Evolutionary conservation across 768 basidiomycete genomes (phyloP), one percentile per base, ranked within the genome.

Genomic region (Suillus subaureus): DNA sequence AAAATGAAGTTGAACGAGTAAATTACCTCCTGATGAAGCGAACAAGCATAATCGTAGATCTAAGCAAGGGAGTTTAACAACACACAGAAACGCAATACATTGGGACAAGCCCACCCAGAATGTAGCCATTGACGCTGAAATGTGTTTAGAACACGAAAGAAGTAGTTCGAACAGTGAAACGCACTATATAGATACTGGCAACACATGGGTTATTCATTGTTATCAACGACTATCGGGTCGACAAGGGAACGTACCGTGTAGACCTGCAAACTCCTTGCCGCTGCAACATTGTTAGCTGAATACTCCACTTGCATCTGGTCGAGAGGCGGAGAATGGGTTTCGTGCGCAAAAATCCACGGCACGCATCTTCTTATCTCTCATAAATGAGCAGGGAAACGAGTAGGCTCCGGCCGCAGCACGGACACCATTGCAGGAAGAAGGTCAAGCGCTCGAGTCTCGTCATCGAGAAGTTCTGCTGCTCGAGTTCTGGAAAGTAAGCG

Each of bases 111-210:
- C 18, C 16, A 58, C 57, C 57, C 57, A 58, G 39, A 58, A 58
- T 40, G 57, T 58, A 40, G 37, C 57, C 57, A 58, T 58, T 6
- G 57, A 58, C 23, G 57, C 57, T 58, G 57, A 58, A 9, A 9
- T 58, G 37, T 6, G 57, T 26, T 58, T 40, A 40, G 23, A 26
- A 28, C 3, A 40, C 18, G 16, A 4, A 58, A 39, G 23, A 18
- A 40, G 9, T 11, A 35, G 23, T 58, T 40, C 11, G 8, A 16
- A 40, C 11, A 58, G 26, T 26, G 49, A 51, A 12, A 58, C 57
- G 16, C 39, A 58, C 57, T 37, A 18, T 58, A 58, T 26, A 58
- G 16, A 39, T 28, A 58, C 57, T 58, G 9, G 37, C 4, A 39
- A 9, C 16, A 18, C 23, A 28, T 18, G 11, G 0, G 18, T 40